Evolutionary conservation across 2,329 filamentous ascomycete species (phyloP).

Genomic region (Exserohilum rostratum): DNA sequence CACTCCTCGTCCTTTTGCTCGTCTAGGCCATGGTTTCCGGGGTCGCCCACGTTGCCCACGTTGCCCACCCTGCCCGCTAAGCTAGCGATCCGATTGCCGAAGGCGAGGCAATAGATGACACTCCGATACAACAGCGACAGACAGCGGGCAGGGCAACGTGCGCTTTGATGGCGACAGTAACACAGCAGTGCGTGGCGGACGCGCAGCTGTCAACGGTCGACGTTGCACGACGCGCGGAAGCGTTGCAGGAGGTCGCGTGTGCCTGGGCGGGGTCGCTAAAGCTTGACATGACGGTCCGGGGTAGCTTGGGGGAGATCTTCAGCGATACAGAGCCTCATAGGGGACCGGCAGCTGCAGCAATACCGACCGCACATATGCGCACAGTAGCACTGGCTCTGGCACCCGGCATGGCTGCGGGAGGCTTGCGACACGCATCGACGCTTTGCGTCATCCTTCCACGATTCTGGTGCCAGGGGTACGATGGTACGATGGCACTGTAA

Average conservation of each 20-base stretch:
- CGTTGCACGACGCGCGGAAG: background rate
- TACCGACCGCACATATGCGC: background rate
- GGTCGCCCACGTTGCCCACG: too few species aligned
- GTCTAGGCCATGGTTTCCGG: conserved; percentile 6
- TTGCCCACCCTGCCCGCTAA: background rate
- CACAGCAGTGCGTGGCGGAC: background rate
- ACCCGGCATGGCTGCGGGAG: conserved; percentile 17
- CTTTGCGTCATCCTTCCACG: conserved; percentile 9
- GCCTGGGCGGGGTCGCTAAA: conserved; percentile 3
- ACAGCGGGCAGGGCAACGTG: background rate
- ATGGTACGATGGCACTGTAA: conserved; percentile 10
- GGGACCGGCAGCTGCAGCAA: conserved; percentile 17
- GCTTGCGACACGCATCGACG: conserved; percentile 18
- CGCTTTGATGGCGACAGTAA: background rate
- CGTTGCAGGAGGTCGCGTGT: conserved; percentile 3
- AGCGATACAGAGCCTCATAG: conserved; percentile 23
- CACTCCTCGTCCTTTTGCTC: background rate
- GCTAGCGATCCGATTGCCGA: conserved; percentile 3
- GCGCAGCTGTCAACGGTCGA: background rate
- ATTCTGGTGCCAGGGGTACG: conserved; percentile 11
- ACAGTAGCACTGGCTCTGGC: conserved; percentile 9
- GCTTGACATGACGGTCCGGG: conserved; percentile 1
- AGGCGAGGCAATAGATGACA: background rate
- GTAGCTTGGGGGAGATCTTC: background rate
- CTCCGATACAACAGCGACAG: background rate